Evolutionary conservation across 208 protist species (phyloP).

Genomic region (Leishmania gerbilli): DNA sequence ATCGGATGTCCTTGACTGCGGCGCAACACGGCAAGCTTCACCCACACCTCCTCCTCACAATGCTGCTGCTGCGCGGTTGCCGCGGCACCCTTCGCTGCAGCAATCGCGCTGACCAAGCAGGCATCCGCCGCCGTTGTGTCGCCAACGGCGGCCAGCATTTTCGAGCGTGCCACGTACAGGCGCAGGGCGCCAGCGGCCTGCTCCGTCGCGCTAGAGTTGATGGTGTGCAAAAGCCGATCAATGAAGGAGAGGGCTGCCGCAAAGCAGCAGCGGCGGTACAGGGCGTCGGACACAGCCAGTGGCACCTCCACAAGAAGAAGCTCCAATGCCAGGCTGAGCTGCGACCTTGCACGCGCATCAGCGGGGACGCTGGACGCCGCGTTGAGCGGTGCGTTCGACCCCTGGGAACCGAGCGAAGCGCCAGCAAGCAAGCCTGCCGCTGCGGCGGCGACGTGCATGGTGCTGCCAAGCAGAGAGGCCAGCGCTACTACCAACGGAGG

Average conservation of each 20-base stretch:
- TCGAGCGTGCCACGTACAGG: slow-evolving; percentile 39
- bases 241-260: slow-evolving; percentile 14
- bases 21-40: slow-evolving; percentile 64
- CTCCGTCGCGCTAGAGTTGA: not conserved
- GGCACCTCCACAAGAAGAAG: slow-evolving; percentile 29
- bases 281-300: slow-evolving; percentile 24
- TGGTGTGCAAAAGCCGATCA: slow-evolving; percentile 4
- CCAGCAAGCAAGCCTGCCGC: not conserved
- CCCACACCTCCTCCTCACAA: slow-evolving; percentile 49
- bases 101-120: slow-evolving; percentile 36
- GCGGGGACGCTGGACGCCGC: not conserved
- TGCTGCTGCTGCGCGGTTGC: not conserved
- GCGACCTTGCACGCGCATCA: not conserved
- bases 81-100: not conserved
- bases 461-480: not conserved
- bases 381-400: not conserved
- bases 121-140: slow-evolving; percentile 38
- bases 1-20: slow-evolving; percentile 36
- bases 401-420: not conserved
- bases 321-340: not conserved
- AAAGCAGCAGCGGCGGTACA: slow-evolving; percentile 17
- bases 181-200: slow-evolving; percentile 7
- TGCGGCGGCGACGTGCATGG: not conserved
- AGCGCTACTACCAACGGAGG: slow-evolving; percentile 13
- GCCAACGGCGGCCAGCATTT: slow-evolving; percentile 43